Conservation (phyloP, 495 filamentous ascomycete species). For the Penicillium atrosanguineum region DNA sequence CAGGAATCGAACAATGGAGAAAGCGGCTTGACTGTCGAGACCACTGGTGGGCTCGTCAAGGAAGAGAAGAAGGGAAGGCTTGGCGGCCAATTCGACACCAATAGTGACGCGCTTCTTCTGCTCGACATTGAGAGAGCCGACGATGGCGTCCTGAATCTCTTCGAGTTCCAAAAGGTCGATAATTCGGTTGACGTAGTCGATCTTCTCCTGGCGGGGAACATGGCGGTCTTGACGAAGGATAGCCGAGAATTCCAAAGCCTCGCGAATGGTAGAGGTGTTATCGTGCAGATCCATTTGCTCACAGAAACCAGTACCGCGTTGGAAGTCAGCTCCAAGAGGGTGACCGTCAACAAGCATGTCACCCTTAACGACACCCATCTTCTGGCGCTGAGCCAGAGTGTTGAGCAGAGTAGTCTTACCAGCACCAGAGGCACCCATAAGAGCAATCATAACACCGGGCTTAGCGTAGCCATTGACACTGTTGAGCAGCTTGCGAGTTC, state of each 20-base stretch:
- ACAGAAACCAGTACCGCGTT: constrained; percentile 79
- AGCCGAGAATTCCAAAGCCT: constrained; percentile 67
- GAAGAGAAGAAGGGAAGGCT: constrained; percentile 77
- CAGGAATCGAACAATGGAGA: constrained; percentile 78
- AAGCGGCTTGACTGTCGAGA: constrained; percentile 81
- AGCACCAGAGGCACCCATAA: constrained; percentile 84
- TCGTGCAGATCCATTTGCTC: constrained; percentile 87
- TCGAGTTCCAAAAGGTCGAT: constrained; percentile 57
- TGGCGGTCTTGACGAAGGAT: constrained; percentile 57
- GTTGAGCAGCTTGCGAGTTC: constrained; percentile 68
- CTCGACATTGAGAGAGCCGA: constrained; percentile 60
- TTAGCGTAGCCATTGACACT: constrained; percentile 73
- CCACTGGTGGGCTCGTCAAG: constrained; percentile 81
- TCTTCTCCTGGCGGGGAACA: constrained; percentile 51
- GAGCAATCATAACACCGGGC: constrained; percentile 74
- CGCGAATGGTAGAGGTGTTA: constrained; percentile 60
- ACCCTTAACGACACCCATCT: constrained; percentile 66
- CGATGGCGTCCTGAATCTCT: constrained; percentile 54
- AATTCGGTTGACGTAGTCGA: constrained; percentile 61
- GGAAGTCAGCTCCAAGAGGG: constrained; percentile 65
- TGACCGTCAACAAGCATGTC: constrained; percentile 79
- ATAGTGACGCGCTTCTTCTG: constrained; percentile 79
- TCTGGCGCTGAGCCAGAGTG: constrained; percentile 73
- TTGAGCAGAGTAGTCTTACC: constrained; percentile 79
- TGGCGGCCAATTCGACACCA: constrained; percentile 87